Evolutionary conservation across 768 basidiomycete species (phyloP).

Genomic region (Lactifluus volemus): DNA sequence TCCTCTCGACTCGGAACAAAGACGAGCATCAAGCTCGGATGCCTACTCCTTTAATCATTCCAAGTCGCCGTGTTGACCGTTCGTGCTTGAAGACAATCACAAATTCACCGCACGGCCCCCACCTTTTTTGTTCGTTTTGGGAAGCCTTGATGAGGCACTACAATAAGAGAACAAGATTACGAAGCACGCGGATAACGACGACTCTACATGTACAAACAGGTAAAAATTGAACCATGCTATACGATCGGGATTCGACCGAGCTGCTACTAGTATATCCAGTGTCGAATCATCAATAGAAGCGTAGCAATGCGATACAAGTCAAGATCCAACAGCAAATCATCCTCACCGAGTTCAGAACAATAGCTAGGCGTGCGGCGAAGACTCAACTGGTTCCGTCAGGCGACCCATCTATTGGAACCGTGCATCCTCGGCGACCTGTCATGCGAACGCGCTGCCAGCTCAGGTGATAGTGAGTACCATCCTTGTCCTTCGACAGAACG

Average conservation of each 20-base stretch:
- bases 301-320: background rate
- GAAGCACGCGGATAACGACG: background rate
- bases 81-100: background rate
- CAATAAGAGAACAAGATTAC: background rate
- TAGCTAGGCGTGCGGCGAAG: background rate
- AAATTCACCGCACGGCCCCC: background rate
- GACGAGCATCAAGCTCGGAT: background rate
- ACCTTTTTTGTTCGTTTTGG: background rate
- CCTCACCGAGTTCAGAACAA: background rate
- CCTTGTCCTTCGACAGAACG: background rate
- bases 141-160: background rate
- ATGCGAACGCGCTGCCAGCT: background rate
- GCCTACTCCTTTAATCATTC: background rate
- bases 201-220: background rate
- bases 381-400: background rate
- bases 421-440: background rate
- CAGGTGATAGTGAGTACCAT: background rate
- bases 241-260: background rate
- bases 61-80: background rate
- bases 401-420: background rate
- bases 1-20: background rate
- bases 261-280: background rate
- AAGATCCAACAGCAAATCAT: background rate
- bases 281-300: background rate
- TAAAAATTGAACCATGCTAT: background rate